Evolutionary conservation across 495 filamentous ascomycete genomes (phyloP).

Genomic region (Pyrenula massariospora): DNA sequence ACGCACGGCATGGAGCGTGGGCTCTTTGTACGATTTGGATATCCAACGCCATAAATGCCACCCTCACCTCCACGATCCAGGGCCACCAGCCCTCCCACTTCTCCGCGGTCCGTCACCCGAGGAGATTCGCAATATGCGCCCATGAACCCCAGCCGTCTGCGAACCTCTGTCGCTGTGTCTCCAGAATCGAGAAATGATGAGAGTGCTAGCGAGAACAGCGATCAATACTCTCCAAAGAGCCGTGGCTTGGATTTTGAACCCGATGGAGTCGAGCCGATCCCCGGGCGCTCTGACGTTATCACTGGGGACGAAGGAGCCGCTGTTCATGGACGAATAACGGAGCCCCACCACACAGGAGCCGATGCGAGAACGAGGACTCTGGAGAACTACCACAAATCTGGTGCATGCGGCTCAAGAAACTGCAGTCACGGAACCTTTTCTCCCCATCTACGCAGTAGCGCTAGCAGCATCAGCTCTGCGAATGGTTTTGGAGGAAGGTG

Average conservation of each 20-base stretch:
- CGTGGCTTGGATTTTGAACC: not conserved
- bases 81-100: not conserved
- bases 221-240: not conserved
- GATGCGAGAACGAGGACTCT: slow-evolving; percentile 25
- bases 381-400: slow-evolving; percentile 24
- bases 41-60: not conserved
- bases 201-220: not conserved
- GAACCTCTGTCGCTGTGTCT: not conserved
- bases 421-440: slow-evolving; percentile 78
- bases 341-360: slow-evolving; percentile 7
- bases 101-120: not conserved
- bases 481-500: slow-evolving; percentile 15
- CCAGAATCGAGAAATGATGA: not conserved
- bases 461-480: slow-evolving; percentile 18
- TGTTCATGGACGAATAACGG: not conserved
- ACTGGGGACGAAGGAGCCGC: not conserved
- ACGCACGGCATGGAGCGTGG: not conserved
- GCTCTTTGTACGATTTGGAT: not conserved
- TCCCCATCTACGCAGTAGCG: slow-evolving; percentile 40
- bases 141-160: not conserved
- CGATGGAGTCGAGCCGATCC: not conserved
- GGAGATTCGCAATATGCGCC: not conserved
- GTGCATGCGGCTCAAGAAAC: slow-evolving; percentile 27
- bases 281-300: not conserved
- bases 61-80: not conserved